These are phyloP conservation scores for Euphorbia lathyris DNA, from an alignment of 345 rosid genomes.

Conservation along the genomic window DNA sequence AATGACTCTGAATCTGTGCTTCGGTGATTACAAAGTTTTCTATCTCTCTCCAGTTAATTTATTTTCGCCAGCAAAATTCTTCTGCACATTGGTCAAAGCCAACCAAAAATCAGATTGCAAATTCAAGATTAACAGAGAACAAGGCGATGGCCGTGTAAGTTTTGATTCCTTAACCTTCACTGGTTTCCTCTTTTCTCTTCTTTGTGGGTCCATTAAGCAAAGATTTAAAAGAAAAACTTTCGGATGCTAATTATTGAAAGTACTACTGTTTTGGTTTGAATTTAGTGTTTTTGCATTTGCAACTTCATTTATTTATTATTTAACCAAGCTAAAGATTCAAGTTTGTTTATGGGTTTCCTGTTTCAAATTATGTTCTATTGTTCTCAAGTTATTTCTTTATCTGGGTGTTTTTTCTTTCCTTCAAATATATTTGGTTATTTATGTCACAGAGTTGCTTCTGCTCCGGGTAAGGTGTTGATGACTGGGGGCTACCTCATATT, in stretches of 20 bases:
- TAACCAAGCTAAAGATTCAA: not conserved
- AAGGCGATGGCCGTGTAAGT: constrained; percentile 22
- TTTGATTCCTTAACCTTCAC: not conserved
- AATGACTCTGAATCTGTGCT: no score
- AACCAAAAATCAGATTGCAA: not conserved
- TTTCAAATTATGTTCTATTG: not conserved
- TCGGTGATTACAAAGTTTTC: not conserved
- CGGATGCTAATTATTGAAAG: not conserved
- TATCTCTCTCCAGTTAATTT: not conserved
- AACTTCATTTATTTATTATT: not conserved
- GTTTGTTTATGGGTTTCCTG: not conserved
- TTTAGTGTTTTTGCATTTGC: not conserved
- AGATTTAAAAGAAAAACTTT: not conserved
- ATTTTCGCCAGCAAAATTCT: not conserved
- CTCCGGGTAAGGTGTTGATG: constrained; percentile 96
- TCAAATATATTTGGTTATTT: not conserved
- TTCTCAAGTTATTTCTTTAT: not conserved
- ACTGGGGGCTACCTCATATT: constrained; percentile 90
- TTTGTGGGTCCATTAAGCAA: not conserved
- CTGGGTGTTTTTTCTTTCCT: not conserved
- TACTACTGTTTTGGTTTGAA: not conserved
- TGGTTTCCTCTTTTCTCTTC: not conserved
- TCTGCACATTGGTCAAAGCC: not conserved
- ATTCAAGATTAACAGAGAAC: not conserved
- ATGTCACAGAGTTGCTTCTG: constrained; percentile 76